Conservation (phyloP, 202 grass and related monocot species). For the Dendrocalamus latiflorus region DNA sequence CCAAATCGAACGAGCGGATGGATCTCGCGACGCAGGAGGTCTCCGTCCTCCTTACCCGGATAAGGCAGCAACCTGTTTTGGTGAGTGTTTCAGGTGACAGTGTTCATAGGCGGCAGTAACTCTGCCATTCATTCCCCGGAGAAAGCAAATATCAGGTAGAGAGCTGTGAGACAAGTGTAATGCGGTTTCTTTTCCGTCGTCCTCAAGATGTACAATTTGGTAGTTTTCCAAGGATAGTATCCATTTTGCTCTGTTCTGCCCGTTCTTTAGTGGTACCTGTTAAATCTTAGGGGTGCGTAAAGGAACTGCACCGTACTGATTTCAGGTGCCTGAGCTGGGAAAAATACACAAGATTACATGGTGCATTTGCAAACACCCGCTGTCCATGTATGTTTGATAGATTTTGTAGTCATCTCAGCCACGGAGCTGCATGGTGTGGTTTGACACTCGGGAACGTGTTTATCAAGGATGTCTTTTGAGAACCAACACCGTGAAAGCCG, state of each 20-base stretch:
- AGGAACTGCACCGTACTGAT: background rate
- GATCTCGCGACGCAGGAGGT: conserved; percentile 54
- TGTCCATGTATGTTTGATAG: background rate
- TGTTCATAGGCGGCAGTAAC: background rate
- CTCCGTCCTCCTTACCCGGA: conserved; percentile 34
- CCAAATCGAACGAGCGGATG: conserved; percentile 56
- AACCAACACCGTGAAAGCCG: background rate
- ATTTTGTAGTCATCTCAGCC: background rate
- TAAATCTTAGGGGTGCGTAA: background rate
- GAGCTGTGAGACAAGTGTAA: background rate
- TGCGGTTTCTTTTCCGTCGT: background rate
- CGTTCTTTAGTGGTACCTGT: background rate
- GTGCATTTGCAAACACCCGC: background rate
- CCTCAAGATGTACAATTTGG: background rate
- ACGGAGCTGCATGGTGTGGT: background rate
- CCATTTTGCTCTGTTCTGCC: background rate
- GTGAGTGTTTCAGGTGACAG: conserved; percentile 19
- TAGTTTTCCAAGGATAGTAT: background rate
- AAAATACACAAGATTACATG: background rate
- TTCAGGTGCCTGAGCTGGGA: background rate
- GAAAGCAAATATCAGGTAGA: background rate
- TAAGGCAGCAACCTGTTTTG: conserved; percentile 34
- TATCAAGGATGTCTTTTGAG: no score
- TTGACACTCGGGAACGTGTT: background rate
- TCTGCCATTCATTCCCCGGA: background rate